phyloP scores from a whole-genome alignment of 1,284 basidiomycete genomes.

The Calocybe gambosa region DNA sequence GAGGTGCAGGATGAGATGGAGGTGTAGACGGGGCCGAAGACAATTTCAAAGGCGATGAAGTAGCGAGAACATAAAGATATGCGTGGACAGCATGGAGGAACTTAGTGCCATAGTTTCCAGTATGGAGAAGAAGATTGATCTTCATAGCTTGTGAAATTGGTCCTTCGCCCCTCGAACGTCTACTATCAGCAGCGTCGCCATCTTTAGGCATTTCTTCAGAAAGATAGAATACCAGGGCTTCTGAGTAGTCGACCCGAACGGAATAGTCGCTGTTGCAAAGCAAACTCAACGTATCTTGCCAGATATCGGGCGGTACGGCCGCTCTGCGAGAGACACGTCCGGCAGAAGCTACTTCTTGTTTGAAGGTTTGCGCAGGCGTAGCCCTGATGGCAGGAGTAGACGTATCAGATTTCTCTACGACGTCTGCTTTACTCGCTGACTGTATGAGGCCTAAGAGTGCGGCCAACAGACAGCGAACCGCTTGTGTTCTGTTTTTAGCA shows the following conservation, averaged over 20 bases:
- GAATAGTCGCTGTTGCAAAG: slow-evolving; percentile 72
- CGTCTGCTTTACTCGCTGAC: slow-evolving; percentile 49
- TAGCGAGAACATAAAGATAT: slow-evolving; percentile 73
- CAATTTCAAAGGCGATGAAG: slow-evolving; percentile 54
- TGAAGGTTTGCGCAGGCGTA: slow-evolving; percentile 12
- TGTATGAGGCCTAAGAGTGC: slow-evolving; percentile 69
- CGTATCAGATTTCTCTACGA: slow-evolving; percentile 24
- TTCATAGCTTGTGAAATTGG: slow-evolving; percentile 41
- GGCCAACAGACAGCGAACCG: slow-evolving; percentile 70
- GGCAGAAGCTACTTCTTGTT: slow-evolving; percentile 20
- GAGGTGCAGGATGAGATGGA: slow-evolving; percentile 29
- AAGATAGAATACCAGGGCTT: slow-evolving; percentile 70
- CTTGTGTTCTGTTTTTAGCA: slow-evolving; percentile 53
- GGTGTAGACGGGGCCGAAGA: slow-evolving; percentile 34
- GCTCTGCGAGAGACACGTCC: slow-evolving; percentile 53
- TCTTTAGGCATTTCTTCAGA: slow-evolving; percentile 66
- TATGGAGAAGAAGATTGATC: slow-evolving; percentile 43
- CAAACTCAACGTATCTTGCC: slow-evolving; percentile 84
- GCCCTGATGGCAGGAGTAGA: slow-evolving; percentile 6
- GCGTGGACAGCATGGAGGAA: slow-evolving; percentile 78
- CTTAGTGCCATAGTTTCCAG: slow-evolving; percentile 56
- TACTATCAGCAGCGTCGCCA: slow-evolving; percentile 40
- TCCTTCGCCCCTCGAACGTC: slow-evolving; percentile 38
- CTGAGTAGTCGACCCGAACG: slow-evolving; percentile 72
- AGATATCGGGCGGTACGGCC: slow-evolving; percentile 73